Base-by-base conservation (phyloP, 2,329 filamentous ascomycete genomes). In the Dendrostoma leiphaemia region DNA sequence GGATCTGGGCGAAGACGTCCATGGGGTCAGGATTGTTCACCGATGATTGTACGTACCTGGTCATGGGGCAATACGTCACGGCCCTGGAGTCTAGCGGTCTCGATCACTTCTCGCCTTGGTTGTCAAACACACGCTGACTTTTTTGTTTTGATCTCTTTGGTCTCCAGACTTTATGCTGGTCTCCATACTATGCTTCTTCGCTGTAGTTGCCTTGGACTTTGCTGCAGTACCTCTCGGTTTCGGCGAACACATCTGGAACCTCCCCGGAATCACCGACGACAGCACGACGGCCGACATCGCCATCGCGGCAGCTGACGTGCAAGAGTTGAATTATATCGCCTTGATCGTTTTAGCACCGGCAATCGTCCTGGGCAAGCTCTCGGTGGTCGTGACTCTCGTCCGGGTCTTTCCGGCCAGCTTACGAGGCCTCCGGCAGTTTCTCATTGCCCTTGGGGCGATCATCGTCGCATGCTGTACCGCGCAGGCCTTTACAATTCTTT, bases 381-480 rank as follows among this genome's bases (percentile, higher is more conserved):
- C 63, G n/a, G 64, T 68, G 45, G 45, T 67, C 31, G 59, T 58
- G 38, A 64, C 63, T n/a, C 67, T 64, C 51, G 45, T 66, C 17
- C 63, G 65, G 47, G 65, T 68, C 47, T 65, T 67, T 53, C 69
- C 67, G 7, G 66, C 68, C 49, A 23, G 41, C 5, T 29, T 53
- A 43, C 63, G 63, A 23, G 48, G 59, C 13, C 52, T 63, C 3
- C 66, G 67, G 50, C 58, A 62, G 29, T 55, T 67, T 24, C 51
- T 71, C 34, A 68, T 53, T 58, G 68, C 34, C 59, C 69, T 60
- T 9, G 69, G 60, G 10, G 63, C 61, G 29, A 59, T 69, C 7
- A 67, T 69, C 26, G 26, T 57, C 5, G 61, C 57, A 4, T 60
- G 65, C 28, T 62, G 62, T 34, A 44, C 63, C 21, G 57, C 62